A percentile compares a stretch with the other conserved stretches of the same genome.
These are phyloP conservation scores for Hanseniaspora osmophila DNA, from an alignment of 805 yeast species.

Conservation along the genomic window DNA sequence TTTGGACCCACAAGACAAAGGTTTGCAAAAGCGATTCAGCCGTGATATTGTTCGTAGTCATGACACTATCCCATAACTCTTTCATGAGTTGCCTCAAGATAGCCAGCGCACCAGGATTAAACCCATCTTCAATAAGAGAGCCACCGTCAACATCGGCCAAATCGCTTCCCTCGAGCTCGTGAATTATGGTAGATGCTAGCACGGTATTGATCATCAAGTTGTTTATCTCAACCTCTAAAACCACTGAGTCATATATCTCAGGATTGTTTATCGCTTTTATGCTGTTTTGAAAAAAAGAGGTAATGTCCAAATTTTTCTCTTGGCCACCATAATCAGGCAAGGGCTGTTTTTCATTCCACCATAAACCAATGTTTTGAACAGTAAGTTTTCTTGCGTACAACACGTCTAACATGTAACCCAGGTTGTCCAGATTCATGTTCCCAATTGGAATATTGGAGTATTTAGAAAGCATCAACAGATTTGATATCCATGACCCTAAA, in stretches of 20 bases:
- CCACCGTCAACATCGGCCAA: slow-evolving; percentile 35
- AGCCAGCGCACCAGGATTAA: slow-evolving; percentile 51
- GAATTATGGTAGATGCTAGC: slow-evolving; percentile 66
- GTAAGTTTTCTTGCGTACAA: slow-evolving; percentile 68
- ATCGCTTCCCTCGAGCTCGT: slow-evolving; percentile 80
- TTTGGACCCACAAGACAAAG: slow-evolving; percentile 77
- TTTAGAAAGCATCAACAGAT: slow-evolving; percentile 48
- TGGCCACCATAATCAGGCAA: slow-evolving; percentile 75
- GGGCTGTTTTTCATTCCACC: slow-evolving; percentile 79
- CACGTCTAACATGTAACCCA: slow-evolving; percentile 70
- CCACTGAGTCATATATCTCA: slow-evolving; percentile 64
- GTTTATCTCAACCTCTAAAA: slow-evolving; percentile 62
- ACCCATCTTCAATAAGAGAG: slow-evolving; percentile 66
- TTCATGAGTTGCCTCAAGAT: slow-evolving; percentile 65
- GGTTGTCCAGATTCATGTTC: slow-evolving; percentile 64
- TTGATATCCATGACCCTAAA: slow-evolving; percentile 57
- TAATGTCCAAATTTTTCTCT: slow-evolving; percentile 46
- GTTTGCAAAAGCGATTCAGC: slow-evolving; percentile 78
- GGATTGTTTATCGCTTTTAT: slow-evolving; percentile 66
- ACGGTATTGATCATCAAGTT: slow-evolving; percentile 79
- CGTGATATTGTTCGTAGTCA: slow-evolving; percentile 39
- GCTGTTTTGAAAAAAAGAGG: slow-evolving; percentile 39
- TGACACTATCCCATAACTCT: slow-evolving; percentile 89
- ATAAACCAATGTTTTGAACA: slow-evolving; percentile 54
- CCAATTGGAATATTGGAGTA: slow-evolving; percentile 79